Conservation (phyloP, 371 early-diverging fungal genomes). For the Mucor saturninus region DNA sequence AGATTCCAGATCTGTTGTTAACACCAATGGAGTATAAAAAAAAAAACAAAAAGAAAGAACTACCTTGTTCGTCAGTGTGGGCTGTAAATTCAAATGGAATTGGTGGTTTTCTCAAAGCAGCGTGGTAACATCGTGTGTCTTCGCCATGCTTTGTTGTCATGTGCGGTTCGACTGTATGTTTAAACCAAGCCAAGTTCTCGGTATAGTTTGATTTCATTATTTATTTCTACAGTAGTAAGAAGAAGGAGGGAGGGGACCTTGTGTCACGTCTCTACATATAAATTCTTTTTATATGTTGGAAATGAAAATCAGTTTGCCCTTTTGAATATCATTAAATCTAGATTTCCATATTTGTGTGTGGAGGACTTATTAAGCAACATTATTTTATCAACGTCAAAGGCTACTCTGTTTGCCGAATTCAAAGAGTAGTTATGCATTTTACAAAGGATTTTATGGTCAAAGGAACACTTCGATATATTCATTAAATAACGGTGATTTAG, state of each 20-base stretch:
- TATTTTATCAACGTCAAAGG: no score
- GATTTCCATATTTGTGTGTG: no score
- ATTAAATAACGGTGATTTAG: no score
- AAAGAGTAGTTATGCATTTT: no score
- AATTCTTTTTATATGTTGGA: not conserved
- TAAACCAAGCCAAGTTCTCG: conserved; percentile 22
- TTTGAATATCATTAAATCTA: no score
- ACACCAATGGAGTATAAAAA: not conserved
- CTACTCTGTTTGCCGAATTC: no score
- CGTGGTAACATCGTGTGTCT: conserved; percentile 9
- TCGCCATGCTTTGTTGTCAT: not conserved
- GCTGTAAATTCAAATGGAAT: not conserved
- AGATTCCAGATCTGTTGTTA: no score
- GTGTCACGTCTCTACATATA: not conserved
- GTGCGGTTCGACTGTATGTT: conserved; percentile 10
- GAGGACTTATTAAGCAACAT: no score
- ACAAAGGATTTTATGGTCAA: no score
- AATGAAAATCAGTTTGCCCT: no score
- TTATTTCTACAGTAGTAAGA: not conserved
- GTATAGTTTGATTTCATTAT: conserved; percentile 19
- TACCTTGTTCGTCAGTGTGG: not conserved
- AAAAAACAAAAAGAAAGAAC: not conserved
- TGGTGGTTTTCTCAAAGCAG: not conserved
- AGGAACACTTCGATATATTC: no score
- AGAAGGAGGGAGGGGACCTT: not conserved